Evolutionary conservation across 2,329 filamentous ascomycete genomes (phyloP).

Genomic region (Botrytis fabae): DNA sequence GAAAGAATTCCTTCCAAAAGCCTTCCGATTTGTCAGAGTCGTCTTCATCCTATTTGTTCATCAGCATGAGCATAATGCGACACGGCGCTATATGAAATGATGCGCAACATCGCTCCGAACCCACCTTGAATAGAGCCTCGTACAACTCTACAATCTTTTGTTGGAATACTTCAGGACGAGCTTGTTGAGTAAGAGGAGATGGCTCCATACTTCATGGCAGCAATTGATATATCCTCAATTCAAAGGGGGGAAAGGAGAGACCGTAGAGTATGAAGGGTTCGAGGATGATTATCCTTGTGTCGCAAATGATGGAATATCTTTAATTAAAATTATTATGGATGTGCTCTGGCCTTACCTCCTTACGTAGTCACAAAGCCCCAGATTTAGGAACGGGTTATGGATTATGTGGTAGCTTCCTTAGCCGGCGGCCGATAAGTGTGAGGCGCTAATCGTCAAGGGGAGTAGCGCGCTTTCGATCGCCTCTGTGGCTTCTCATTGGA

Average conservation of each 20-base stretch:
- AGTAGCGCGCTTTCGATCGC: neutral
- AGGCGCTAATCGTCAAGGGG: neutral
- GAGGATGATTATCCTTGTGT: neutral
- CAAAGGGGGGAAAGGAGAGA: neutral
- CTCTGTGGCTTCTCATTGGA: neutral
- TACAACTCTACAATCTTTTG: constrained; percentile 94
- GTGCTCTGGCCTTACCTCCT: constrained; percentile 6
- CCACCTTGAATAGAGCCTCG: constrained; percentile 74
- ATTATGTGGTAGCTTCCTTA: neutral
- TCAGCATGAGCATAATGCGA: constrained; percentile 25
- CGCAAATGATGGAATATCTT: constrained; percentile 6
- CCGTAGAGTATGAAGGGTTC: neutral
- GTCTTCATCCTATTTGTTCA: constrained; percentile 57
- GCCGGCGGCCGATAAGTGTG: constrained; percentile 9
- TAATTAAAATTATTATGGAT: constrained; percentile 10
- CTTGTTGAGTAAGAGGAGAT: constrained; percentile 91
- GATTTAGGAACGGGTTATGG: neutral
- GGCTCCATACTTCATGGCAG: constrained; percentile 65
- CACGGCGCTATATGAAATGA: constrained; percentile 13
- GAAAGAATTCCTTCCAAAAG: constrained; percentile 96
- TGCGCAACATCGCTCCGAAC: constrained; percentile 24
- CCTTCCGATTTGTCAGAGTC: constrained; percentile 75
- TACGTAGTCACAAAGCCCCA: constrained; percentile 14
- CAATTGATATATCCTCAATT: constrained; percentile 19
- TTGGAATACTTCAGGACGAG: constrained; percentile 84